A percentile compares a stretch with the other conserved stretches of the same genome.
phyloP scores from a whole-genome alignment of 495 filamentous ascomycete genomes.

The Beverwykella pulmonaria region DNA sequence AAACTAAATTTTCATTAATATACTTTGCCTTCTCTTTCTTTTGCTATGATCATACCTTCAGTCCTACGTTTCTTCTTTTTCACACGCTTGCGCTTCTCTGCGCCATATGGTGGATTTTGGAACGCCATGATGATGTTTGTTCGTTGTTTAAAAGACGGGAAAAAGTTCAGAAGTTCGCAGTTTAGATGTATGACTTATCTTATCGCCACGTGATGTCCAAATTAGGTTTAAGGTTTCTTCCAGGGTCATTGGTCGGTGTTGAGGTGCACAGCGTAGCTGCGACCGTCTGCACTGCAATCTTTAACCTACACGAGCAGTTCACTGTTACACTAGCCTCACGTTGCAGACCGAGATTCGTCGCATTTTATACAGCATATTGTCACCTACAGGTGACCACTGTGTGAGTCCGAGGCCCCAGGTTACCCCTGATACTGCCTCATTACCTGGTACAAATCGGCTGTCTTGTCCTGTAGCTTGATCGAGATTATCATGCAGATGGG shows the following conservation, averaged over 20 bases:
- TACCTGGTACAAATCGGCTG: too few species aligned
- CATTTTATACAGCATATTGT: too few species aligned
- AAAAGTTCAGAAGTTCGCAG: neutral
- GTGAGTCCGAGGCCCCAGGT: too few species aligned
- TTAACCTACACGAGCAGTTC: neutral
- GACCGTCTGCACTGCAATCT: neutral
- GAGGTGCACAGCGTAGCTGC: too few species aligned
- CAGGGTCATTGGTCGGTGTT: too few species aligned
- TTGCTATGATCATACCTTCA: neutral
- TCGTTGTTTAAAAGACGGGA: neutral
- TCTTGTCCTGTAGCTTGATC: too few species aligned
- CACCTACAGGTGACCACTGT: too few species aligned
- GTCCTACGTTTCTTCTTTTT: constrained; percentile 27
- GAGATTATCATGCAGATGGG: too few species aligned
- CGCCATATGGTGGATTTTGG: constrained; percentile 4
- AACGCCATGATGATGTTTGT: neutral
- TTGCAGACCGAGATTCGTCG: too few species aligned
- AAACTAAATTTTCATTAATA: neutral
- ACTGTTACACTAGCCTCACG: neutral
- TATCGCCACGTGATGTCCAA: constrained; percentile 27
- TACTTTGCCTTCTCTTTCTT: neutral
- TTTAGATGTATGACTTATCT: constrained; percentile 15
- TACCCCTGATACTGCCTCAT: too few species aligned
- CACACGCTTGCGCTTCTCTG: constrained; percentile 17
- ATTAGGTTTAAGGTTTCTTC: neutral